Percentiles rank a stretch among this genome's conserved stretches.
Evolutionary conservation across 2,329 filamentous ascomycete genomes (phyloP).

Genomic region (Curvularia eragrostidis): DNA sequence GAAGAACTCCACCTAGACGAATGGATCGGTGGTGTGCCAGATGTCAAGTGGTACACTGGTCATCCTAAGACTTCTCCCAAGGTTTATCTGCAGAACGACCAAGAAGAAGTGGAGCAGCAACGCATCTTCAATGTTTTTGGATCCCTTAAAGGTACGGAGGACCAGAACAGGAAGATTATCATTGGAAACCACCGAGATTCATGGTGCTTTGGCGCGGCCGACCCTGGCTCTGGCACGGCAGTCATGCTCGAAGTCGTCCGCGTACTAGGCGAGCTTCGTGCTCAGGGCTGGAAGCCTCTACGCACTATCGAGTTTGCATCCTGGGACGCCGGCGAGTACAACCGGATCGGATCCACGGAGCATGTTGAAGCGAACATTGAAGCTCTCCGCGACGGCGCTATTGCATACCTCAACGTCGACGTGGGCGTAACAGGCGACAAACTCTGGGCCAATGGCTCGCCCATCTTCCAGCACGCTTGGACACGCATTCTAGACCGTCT

Average conservation of each 20-base stretch:
- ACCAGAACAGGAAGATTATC: conserved; percentile 81
- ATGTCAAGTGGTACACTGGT: conserved; percentile 87
- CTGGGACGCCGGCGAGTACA: conserved; percentile 95
- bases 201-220: conserved; percentile 86
- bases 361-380: conserved; percentile 87
- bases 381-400: conserved; percentile 72
- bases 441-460: conserved; percentile 81
- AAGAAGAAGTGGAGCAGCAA: conserved; percentile 82
- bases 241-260: conserved; percentile 88
- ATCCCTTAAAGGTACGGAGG: conserved; percentile 82
- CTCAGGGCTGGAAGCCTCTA: conserved; percentile 84
- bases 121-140: conserved; percentile 93
- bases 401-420: conserved; percentile 92
- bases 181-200: conserved; percentile 93
- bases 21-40: conserved; percentile 80
- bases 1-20: conserved; percentile 68
- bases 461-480: conserved; percentile 76
- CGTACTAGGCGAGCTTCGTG: conserved; percentile 79
- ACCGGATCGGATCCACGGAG: conserved; percentile 91
- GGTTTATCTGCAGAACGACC: conserved; percentile 83
- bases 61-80: conserved; percentile 71
- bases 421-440: conserved; percentile 76
- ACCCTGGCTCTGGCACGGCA: conserved; percentile 85
- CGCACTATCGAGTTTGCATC: conserved; percentile 97
- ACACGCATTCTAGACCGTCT: conserved; percentile 76